These are phyloP conservation scores for Vaccinium darrowii DNA, from an alignment of 148 eudicot genomes.

Conservation along the genomic window DNA sequence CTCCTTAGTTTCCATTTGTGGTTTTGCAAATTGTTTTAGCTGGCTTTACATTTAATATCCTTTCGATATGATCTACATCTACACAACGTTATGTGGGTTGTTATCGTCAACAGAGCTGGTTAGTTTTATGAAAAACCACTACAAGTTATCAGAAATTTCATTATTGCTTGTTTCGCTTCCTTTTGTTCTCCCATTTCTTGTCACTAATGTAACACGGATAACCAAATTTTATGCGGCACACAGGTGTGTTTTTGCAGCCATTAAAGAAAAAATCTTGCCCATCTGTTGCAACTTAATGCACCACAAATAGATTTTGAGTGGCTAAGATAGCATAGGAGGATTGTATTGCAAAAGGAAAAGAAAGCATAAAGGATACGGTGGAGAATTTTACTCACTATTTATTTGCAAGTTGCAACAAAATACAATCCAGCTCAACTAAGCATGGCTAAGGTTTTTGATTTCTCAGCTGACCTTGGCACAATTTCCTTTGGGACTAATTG, in stretches of 20 bases:
- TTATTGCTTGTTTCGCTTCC: neutral
- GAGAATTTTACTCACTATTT: too few relatives aligned
- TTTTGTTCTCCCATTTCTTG: neutral
- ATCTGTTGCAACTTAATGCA: too few relatives aligned
- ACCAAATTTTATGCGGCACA: neutral
- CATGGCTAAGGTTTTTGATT: too few relatives aligned
- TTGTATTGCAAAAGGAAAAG: too few relatives aligned
- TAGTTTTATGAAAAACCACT: neutral
- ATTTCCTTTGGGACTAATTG: too few relatives aligned
- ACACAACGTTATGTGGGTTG: neutral
- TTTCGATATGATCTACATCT: neutral
- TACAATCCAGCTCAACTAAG: too few relatives aligned
- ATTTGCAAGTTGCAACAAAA: too few relatives aligned
- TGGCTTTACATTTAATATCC: neutral
- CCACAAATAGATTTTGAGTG: too few relatives aligned
- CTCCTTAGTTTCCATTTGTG: neutral
- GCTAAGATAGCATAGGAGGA: too few relatives aligned
- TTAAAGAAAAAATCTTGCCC: neutral
- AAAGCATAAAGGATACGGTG: too few relatives aligned
- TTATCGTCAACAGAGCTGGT: neutral
- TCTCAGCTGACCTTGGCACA: too few relatives aligned
- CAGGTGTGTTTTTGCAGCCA: neutral
- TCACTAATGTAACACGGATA: neutral
- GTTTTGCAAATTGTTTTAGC: neutral
- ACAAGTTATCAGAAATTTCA: neutral